Base-by-base conservation (phyloP, 768 basidiomycete species). In the Boletus rex-veris region DNA sequence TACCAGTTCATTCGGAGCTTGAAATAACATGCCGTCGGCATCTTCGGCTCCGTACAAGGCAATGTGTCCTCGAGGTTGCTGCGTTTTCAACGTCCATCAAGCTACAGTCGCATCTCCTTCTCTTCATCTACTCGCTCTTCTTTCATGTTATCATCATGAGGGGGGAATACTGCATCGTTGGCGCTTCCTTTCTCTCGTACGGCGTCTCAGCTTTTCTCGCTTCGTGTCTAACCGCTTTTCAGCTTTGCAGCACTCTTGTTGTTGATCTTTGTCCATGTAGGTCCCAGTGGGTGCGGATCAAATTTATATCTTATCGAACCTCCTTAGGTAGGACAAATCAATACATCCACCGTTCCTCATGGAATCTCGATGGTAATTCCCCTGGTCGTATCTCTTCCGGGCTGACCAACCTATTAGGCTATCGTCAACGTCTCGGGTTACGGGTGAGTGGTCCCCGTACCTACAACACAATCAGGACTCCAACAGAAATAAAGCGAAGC, bases 231-330 rank as follows among this genome's bases (percentile, higher is more conserved):
- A 64, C 45, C 30, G 45, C 44, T 47, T 41, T 18, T 28, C 48
- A 62, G 62, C 31, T 55, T 68, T 60, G 68, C 58, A 46, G 73
- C 73, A 57, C 79, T 77, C 55, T 77, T 74, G 35, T 75, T 92
- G 59, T 77, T 91, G 68, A 88, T 92, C 58, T 90, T 92, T 72
- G 81, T 84, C 62, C 88, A 92, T 77, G 90, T 88, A 69, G 61
- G 84, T 75, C 50, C 60, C 49, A 47, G 43, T 26, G 10, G 51
- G 53, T 37, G 40, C 62, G 60, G 57, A 47, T 51, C 26, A 55
- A 24, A 50, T 58, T 14, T 44, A 41, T 26, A 60, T 65, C 69
- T 61, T 62, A 66, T 65, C 54, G 43, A 54, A 28, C 38, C 15
- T 46, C 44, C 45, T 45, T 57, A 92, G 90, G 81, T 91, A 53